Conservation (phyloP, 2,329 filamentous ascomycete species). For the Coniella lustricola region DNA sequence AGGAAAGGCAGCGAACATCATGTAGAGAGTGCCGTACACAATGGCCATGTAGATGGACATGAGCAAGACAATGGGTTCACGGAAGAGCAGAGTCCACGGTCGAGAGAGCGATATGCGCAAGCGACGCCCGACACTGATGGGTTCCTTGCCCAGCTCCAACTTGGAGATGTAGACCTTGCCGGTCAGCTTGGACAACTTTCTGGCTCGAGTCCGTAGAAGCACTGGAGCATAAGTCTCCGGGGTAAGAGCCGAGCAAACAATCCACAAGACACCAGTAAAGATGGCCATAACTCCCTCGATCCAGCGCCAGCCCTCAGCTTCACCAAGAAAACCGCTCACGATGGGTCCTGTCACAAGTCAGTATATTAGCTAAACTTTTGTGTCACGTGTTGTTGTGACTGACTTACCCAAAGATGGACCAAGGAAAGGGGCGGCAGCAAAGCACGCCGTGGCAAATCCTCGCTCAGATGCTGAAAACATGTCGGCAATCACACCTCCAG, state of each 20-base stretch:
- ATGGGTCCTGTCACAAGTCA: slow-evolving; percentile 42
- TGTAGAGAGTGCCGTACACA: slow-evolving; percentile 20
- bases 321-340: slow-evolving; percentile 58
- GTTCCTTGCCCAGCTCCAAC: slow-evolving; percentile 33
- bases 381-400: too few relatives aligned
- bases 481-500: slow-evolving; percentile 55
- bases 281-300: slow-evolving; percentile 58
- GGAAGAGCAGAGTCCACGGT: slow-evolving; percentile 63
- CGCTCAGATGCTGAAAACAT: slow-evolving; percentile 47
- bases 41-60: slow-evolving; percentile 15
- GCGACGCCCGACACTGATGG: slow-evolving; percentile 39
- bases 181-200: slow-evolving; percentile 42
- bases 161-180: slow-evolving; percentile 51
- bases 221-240: slow-evolving; percentile 57
- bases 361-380: neutral
- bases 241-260: slow-evolving; percentile 41
- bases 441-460: slow-evolving; percentile 54
- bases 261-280: slow-evolving; percentile 56
- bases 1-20: slow-evolving; percentile 52
- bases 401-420: slow-evolving; percentile 45
- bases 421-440: slow-evolving; percentile 59
- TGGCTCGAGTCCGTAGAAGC: slow-evolving; percentile 47
- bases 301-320: slow-evolving; percentile 62
- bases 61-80: slow-evolving; percentile 46
- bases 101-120: slow-evolving; percentile 53